phyloP scores from a whole-genome alignment of 768 basidiomycete genomes.

The Mycena rebaudengoi region DNA sequence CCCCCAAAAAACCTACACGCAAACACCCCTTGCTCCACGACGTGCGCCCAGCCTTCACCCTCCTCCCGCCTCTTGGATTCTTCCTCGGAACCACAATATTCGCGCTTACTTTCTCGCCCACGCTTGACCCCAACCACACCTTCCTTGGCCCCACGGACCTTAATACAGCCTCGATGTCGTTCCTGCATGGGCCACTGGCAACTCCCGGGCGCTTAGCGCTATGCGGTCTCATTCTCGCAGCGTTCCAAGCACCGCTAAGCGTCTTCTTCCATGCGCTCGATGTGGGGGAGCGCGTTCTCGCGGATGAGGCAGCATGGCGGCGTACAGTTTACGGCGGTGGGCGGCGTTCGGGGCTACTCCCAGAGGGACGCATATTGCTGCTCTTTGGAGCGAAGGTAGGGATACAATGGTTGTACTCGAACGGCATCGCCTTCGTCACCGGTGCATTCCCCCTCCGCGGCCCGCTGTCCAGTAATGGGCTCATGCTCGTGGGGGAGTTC shows the following conservation, averaged over 20 bases:
- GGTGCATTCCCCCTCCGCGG: slow-evolving; percentile 3
- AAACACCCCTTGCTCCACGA: background rate
- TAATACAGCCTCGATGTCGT: background rate
- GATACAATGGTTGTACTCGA: background rate
- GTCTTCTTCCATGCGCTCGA: background rate
- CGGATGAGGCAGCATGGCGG: background rate
- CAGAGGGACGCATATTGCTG: background rate
- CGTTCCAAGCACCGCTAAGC: slow-evolving; percentile 2
- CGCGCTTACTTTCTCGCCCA: background rate
- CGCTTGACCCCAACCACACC: background rate
- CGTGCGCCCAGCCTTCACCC: background rate
- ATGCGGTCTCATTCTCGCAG: no score
- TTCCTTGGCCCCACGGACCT: background rate
- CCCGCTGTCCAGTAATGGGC: background rate
- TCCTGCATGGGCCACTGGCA: no score
- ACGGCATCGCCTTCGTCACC: slow-evolving; percentile 1
- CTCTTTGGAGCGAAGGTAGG: background rate
- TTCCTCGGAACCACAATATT: background rate
- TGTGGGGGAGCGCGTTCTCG: background rate
- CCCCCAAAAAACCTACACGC: background rate
- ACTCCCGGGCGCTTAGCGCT: background rate
- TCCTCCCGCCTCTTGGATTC: background rate
- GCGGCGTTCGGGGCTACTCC: background rate
- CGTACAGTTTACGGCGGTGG: background rate
- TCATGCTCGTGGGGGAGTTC: no score